Conservation (phyloP, 2,329 filamentous ascomycete species). For the Chaetomiaceae sp. region DNA sequence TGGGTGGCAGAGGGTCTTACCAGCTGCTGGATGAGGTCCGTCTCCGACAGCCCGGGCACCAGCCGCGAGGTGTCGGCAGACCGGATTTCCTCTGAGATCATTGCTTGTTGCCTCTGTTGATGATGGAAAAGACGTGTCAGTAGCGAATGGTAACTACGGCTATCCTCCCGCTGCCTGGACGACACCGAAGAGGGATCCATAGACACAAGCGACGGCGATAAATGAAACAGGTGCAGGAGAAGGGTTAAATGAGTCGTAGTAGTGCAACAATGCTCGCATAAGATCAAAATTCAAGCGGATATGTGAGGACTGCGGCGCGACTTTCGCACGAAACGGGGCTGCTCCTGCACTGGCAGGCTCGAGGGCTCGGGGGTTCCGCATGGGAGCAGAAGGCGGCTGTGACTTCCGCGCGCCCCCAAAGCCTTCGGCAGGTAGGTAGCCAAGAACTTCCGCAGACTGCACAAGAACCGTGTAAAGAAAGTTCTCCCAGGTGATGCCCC, state of each 20-base stretch:
- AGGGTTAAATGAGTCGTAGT: neutral
- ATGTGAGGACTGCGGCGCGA: too few relatives aligned
- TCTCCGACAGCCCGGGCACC: conserved; percentile 64
- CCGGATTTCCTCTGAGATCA: conserved; percentile 20
- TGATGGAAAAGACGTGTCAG: neutral
- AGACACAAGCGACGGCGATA: neutral
- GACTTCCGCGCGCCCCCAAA: neutral
- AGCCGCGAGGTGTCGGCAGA: conserved; percentile 52
- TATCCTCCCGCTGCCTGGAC: neutral
- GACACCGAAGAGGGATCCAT: neutral
- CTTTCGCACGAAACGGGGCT: too few relatives aligned
- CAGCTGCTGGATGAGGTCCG: conserved; percentile 74
- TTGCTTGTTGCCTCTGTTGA: conserved; percentile 38
- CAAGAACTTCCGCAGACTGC: too few relatives aligned
- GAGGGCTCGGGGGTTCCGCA: too few relatives aligned
- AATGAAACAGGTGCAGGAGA: neutral
- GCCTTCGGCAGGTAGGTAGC: too few relatives aligned
- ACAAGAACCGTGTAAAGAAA: too few relatives aligned
- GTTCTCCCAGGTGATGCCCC: too few relatives aligned
- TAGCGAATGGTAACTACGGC: neutral
- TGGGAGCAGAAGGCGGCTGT: neutral
- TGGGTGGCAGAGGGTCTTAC: conserved; percentile 39
- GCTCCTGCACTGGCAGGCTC: conserved; percentile 1
- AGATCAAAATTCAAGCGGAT: neutral
- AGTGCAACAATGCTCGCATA: neutral